phyloP scores from a whole-genome alignment of 352 stramenopile genomes.

The Phytophthora citrophthora region DNA sequence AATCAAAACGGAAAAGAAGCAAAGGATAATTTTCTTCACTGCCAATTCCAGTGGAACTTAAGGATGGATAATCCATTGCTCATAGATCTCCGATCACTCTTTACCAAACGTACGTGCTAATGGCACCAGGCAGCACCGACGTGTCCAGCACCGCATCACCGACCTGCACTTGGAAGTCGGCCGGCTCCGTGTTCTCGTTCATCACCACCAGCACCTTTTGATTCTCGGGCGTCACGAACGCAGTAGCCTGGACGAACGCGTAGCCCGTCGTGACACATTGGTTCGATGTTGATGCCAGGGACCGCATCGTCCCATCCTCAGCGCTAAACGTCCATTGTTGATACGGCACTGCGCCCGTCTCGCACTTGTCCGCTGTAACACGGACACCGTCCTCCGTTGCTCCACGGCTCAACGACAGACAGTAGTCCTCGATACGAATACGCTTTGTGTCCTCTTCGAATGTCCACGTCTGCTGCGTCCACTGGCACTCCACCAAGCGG shows the following conservation, averaged over 20 bases:
- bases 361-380: constrained; percentile 53
- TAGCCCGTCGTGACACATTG: constrained; percentile 77
- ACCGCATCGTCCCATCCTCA: constrained; percentile 55
- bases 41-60: too few relatives aligned
- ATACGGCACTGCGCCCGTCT: constrained; percentile 28
- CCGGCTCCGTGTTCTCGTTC: constrained; percentile 82
- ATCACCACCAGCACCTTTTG: constrained; percentile 77
- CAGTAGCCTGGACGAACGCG: constrained; percentile 63
- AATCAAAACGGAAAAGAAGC: too few relatives aligned
- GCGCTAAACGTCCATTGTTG: constrained; percentile 63
- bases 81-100: background rate
- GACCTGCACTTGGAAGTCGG: constrained; percentile 62
- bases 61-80: too few relatives aligned
- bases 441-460: constrained; percentile 45
- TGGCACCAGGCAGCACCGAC: constrained; percentile 39
- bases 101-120: constrained; percentile 47
- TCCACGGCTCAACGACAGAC: constrained; percentile 64
- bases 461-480: constrained; percentile 65
- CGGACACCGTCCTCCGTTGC: constrained; percentile 52
- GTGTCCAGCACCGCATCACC: constrained; percentile 48
- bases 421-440: constrained; percentile 61
- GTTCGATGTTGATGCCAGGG: constrained; percentile 27
- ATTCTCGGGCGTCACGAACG: constrained; percentile 73
- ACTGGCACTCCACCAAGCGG: constrained; percentile 65
- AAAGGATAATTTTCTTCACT: too few relatives aligned